Evolutionary conservation across 306 rosid species (phyloP), one percentile per base, ranked within the genome.

Genomic region (Rosa multiflora): DNA sequence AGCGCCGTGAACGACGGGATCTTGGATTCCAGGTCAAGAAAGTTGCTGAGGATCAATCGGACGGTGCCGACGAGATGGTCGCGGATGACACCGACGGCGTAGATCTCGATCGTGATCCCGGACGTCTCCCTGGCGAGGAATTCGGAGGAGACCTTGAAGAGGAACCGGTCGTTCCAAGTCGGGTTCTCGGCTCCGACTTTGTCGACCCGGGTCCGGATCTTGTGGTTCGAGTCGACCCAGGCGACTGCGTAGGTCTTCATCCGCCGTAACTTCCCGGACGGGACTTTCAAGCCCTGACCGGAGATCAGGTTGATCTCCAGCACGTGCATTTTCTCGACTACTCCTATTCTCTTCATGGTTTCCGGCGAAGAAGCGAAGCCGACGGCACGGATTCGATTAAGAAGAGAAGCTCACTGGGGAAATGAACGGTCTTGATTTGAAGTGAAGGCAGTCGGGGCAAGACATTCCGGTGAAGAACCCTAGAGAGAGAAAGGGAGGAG

Each of bases 281-380:
- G 94, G 1, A 80, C 58, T 71, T 90, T 79, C 75, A 95, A 87
- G 18, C 86, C 90, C 71, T 95, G 99, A 5, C 97, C 99, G 32
- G 99, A 94, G 89, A 94, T 92, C 80, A 94, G 89, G 90, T 88
- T 87, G 86, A 94, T 89, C 92, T 94, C 99, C 86, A 94, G 70
- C 73, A 90, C 89, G 70, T 56, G 87, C 77, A 74, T 43, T 68
- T 76, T 29, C 67, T 61, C 78, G 70, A 61, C 59, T 66, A 74
- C 72, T 2, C 15, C 78, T 42, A 72, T 86, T 80, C 78, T 86
- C 77, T 70, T 73, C 76, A 17, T 55, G 35, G 52, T 4, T 40
- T 59, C 26, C 17, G 51, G 67, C 78, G 81, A 76, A 63, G 83
- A 42, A 59, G 11, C 74, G 26, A 76, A 81, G 77, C 79, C 63